Evolutionary conservation across 2,329 filamentous ascomycete species (phyloP), one percentile per base, ranked within the genome.

Genomic region (Ceratocystis huliohia): DNA sequence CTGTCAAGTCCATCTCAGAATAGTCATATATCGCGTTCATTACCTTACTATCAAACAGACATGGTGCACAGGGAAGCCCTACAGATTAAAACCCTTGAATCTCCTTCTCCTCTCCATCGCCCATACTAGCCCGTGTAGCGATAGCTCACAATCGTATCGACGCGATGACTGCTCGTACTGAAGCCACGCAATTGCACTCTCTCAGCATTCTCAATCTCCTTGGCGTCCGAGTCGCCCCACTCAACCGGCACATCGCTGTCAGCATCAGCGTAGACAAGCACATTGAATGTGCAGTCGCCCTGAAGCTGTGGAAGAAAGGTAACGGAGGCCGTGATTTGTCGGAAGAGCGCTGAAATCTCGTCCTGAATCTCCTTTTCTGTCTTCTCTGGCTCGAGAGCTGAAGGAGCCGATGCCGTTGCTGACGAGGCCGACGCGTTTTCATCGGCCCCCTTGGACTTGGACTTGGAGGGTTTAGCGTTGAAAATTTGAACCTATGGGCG

Each of bases 161-260:
- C 93, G 28, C 89, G 84, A 75, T 99, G 94, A 72, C 87, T 96
- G 70, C 88, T 91, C 17, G 94, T 99, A 76, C 92, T 96, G 79
- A 97, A 99, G 70, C 93, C 96, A 68, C 94, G 84, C 73, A 99
- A 78, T 78, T 96, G 92, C 37, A 99, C 94, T 74, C 94, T 91
- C 80, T 99, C 94, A 53, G 90, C 93, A 72, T 94, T 89, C 74
- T 87, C 81, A 70, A 99, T 96, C 80, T 99, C 94, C 79, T 96
- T 96, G 65, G 93, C 92, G 76, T 97, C 94, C 71, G 91, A 96
- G 78, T 99, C 94, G 61, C 94, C 94, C 94, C 94, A 99, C 76
- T 99, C 94, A 67, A 99, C 87, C 3, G 94, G 94, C 15, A 99
- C 94, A 61, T 97, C 93, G 67, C 89, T 94, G 76, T 97, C 92